Evolutionary conservation across 2,329 filamentous ascomycete species (phyloP).

Genomic region (Dichotomopilus funicola): DNA sequence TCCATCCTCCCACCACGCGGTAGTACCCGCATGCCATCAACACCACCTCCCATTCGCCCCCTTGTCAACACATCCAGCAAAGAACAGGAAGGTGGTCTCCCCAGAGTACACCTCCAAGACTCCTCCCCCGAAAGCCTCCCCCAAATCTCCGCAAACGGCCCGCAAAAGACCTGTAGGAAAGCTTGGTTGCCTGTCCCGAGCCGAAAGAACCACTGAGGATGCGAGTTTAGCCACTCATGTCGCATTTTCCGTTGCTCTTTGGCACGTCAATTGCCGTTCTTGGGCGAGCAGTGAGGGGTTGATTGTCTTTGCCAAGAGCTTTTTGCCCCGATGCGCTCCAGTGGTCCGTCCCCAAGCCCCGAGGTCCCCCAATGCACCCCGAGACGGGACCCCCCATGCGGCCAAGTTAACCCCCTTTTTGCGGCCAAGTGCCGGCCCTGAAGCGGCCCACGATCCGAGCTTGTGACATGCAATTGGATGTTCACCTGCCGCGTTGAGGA

Average conservation of each 20-base stretch:
- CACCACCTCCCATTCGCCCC: neutral
- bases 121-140: too few species aligned
- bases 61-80: neutral
- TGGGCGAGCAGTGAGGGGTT: neutral
- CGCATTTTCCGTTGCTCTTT: neutral
- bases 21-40: neutral
- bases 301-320: neutral
- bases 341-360: too few species aligned
- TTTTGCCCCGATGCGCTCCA: conserved; percentile 1
- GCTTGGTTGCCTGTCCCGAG: neutral
- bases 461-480: neutral
- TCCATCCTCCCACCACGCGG: neutral
- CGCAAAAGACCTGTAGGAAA: neutral
- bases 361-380: neutral
- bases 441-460: neutral
- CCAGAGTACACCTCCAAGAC: neutral
- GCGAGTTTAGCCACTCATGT: neutral
- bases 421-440: neutral
- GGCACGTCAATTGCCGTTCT: neutral
- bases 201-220: neutral
- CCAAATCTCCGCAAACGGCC: conserved; percentile 2
- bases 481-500: neutral
- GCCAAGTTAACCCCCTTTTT: neutral
- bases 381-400: neutral
- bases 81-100: conserved; percentile 1